Conservation (phyloP, 805 yeast species). For the Yarrowia yakushimensis region DNA sequence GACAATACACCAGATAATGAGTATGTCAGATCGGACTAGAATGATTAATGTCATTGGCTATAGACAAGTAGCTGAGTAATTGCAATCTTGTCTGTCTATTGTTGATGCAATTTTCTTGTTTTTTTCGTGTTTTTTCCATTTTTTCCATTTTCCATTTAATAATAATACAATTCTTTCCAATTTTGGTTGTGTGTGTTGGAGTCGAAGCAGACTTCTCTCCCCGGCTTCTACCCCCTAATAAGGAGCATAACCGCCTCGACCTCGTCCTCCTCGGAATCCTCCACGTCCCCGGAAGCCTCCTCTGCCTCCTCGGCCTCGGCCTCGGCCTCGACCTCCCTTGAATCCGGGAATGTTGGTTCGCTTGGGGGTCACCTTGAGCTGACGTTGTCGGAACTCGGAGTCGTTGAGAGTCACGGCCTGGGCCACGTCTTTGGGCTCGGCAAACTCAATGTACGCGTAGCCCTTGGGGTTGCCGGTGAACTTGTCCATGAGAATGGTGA, state of each 20-base stretch:
- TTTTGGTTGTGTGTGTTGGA: not conserved
- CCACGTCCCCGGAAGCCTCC: constrained; percentile 44
- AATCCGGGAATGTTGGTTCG: constrained; percentile 80
- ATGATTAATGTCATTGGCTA: too few relatives aligned
- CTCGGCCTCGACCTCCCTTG: constrained; percentile 52
- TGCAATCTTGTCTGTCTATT: too few relatives aligned
- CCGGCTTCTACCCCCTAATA: too few relatives aligned
- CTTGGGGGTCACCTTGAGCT: constrained; percentile 69
- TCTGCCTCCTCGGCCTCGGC: constrained; percentile 40
- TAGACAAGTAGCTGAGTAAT: too few relatives aligned
- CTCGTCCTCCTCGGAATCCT: constrained; percentile 42
- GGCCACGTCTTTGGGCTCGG: constrained; percentile 59
- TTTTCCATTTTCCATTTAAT: too few relatives aligned
- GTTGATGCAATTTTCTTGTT: too few relatives aligned
- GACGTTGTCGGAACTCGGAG: constrained; percentile 61
- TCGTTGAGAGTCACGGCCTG: constrained; percentile 67
- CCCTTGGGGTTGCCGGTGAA: constrained; percentile 81
- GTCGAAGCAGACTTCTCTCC: too few relatives aligned
- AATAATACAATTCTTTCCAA: too few relatives aligned
- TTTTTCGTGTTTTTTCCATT: too few relatives aligned
- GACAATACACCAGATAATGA: too few relatives aligned
- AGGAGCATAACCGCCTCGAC: constrained; percentile 47
- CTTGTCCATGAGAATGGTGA: constrained; percentile 71
- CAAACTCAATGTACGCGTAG: constrained; percentile 80
- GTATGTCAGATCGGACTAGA: too few relatives aligned